Conservation (phyloP, 108 stramenopile species). For the Cyclostephanos invisitatus region DNA sequence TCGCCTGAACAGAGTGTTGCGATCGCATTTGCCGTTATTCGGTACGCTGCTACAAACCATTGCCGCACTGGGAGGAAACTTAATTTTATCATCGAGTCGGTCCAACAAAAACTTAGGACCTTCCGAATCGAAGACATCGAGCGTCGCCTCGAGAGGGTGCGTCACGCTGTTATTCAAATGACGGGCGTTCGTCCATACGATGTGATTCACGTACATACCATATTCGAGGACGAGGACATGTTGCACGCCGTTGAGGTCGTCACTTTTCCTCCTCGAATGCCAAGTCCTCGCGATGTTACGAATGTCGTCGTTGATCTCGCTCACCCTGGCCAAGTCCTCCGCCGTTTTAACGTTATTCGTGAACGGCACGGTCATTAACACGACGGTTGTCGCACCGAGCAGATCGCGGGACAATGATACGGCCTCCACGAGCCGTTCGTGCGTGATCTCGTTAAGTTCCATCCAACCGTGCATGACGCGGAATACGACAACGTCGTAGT, state of each 20-base stretch:
- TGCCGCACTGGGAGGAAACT: constrained; percentile 4
- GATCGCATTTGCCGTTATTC: constrained; percentile 13
- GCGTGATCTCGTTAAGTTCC: constrained; percentile 23
- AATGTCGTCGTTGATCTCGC: constrained; percentile 28
- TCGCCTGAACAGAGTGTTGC: constrained; percentile 26
- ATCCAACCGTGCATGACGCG: constrained; percentile 51
- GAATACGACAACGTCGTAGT: constrained; percentile 43
- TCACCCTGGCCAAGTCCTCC: constrained; percentile 19
- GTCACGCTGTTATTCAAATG: constrained; percentile 8
- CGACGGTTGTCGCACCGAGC: constrained; percentile 25
- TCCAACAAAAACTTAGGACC: constrained; percentile 5
- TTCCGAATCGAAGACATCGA: not conserved
- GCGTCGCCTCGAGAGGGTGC: not conserved
- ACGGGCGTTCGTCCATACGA: constrained; percentile 8
- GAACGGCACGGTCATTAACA: constrained; percentile 31
- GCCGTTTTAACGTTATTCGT: constrained; percentile 38
- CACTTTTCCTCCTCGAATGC: constrained; percentile 7
- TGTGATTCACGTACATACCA: constrained; percentile 2
- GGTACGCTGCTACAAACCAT: constrained; percentile 4
- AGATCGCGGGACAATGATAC: constrained; percentile 27
- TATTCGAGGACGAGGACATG: constrained; percentile 20
- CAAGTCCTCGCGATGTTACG: constrained; percentile 23
- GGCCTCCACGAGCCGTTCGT: constrained; percentile 25
- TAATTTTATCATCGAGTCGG: not conserved
- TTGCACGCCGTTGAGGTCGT: not conserved